These are phyloP conservation scores for Exophiala alcalophila DNA, from an alignment of 2,329 filamentous ascomycete genomes.

Conservation along the genomic window DNA sequence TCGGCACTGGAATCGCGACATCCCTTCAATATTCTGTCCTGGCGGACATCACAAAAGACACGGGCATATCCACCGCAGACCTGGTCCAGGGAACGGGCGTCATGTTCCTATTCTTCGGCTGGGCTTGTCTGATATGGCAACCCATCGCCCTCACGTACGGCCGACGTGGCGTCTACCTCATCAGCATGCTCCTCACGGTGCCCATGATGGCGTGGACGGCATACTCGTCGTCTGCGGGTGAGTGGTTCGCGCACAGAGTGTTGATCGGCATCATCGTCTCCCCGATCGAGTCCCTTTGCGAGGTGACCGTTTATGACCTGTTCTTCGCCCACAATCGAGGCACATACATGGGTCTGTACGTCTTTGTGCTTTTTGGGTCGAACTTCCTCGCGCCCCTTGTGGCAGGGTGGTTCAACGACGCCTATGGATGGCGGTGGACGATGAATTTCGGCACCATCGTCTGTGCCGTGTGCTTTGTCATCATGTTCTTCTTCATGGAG, in stretches of 20 bases:
- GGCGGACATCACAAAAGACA: slow-evolving; percentile 40
- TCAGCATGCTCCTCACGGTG: slow-evolving; percentile 32
- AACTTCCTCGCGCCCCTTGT: slow-evolving; percentile 37
- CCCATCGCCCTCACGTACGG: slow-evolving; percentile 47
- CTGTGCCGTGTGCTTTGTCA: slow-evolving; percentile 12
- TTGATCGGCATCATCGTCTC: slow-evolving; percentile 49
- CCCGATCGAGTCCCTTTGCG: slow-evolving; percentile 48
- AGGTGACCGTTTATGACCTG: slow-evolving; percentile 47
- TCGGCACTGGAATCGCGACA: slow-evolving; percentile 34
- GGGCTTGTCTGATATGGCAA: slow-evolving; percentile 48
- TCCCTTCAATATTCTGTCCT: slow-evolving; percentile 37
- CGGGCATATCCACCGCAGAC: slow-evolving; percentile 42
- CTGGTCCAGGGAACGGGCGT: slow-evolving; percentile 49
- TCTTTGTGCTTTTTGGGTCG: slow-evolving; percentile 12
- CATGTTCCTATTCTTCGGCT: slow-evolving; percentile 43
- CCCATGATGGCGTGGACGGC: slow-evolving; percentile 45
- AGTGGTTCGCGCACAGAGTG: slow-evolving; percentile 49
- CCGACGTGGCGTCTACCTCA: slow-evolving; percentile 28
- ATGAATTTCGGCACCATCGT: slow-evolving; percentile 19
- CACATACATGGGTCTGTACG: slow-evolving; percentile 20
- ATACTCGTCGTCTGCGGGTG: slow-evolving; percentile 42
- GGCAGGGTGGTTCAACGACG: slow-evolving; percentile 21
- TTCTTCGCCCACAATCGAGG: slow-evolving; percentile 29
- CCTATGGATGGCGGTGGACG: slow-evolving; percentile 18
- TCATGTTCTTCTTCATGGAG: slow-evolving; percentile 26